Base-by-base conservation (phyloP, 352 stramenopile species). In the Globisporangium barbulae region DNA sequence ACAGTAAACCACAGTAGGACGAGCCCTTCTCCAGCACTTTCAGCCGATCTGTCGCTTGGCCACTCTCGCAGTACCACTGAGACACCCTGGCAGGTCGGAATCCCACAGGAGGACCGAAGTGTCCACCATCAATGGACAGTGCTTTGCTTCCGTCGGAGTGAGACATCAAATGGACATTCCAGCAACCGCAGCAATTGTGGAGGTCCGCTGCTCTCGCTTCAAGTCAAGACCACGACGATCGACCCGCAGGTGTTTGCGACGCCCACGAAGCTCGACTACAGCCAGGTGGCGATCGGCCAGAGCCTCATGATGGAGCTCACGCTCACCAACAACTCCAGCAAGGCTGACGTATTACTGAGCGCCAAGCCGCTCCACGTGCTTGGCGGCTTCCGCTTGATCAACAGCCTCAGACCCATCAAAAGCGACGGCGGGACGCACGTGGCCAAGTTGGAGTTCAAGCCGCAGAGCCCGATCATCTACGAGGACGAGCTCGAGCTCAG, bases 241-340 rank as follows among this genome's bases (percentile, higher is more conserved):
- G 76, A 90, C 9, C 64, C 81, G 0, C 67, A 76, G 45, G 58
- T 97, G 9, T 67, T 71, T 0, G 47, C 76, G 3, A 86, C 81
- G 9, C 69, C 75, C 0, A 64, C 73, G 0, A 63, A 61, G 0
- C 61, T 98, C 15, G 71, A 85, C 37, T 98, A 97, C 67, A 89
- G 85, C 9, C 89, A 97, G 55, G 83, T 97, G 6, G 88, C 91
- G 22, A 91, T 97, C 15, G 90, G 89, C 1, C 83, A 91, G 55
- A 71, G 69, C 6, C 70, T 84, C 10, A 53, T 83, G 0, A 70
- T 79, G 5, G 75, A 90, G 21, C 55, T 97, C n/a, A 69, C 60
- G 21, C 59, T 97, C 8, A 78, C 76, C 3, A 95, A 90, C 3
- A 95, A 90, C 71, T 45, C 75, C 31, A 76, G 68, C 55, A 33